phyloP scores from a whole-genome alignment of 2,329 filamentous ascomycete genomes.

The Cercospora sesami region DNA sequence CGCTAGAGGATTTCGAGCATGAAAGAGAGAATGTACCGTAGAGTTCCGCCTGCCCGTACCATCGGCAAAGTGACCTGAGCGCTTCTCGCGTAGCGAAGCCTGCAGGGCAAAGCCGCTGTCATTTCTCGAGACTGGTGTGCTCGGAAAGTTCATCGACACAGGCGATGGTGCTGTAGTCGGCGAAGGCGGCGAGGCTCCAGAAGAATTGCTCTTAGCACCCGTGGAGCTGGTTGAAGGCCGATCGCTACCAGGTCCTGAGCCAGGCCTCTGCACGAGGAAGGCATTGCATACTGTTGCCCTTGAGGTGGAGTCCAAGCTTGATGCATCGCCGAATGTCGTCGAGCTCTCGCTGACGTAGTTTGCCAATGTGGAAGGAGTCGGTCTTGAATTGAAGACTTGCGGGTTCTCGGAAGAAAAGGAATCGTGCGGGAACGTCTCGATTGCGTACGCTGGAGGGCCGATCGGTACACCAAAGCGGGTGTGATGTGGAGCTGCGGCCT shows the following conservation, averaged over 20 bases:
- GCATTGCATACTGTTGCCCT: constrained; percentile 82
- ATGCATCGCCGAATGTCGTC: constrained; percentile 71
- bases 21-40: constrained; percentile 54
- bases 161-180: constrained; percentile 75
- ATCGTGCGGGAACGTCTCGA: constrained; percentile 89
- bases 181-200: constrained; percentile 55
- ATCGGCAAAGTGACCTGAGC: constrained; percentile 78
- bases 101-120: constrained; percentile 89
- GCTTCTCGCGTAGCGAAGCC: constrained; percentile 85
- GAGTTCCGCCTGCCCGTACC: constrained; percentile 75
- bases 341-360: constrained; percentile 90
- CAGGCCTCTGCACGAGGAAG: constrained; percentile 74
- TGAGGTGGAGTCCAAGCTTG: constrained; percentile 51
- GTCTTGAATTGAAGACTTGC: constrained; percentile 71
- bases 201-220: constrained; percentile 38
- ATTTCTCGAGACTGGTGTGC: constrained; percentile 78
- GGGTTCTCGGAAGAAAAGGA: constrained; percentile 85
- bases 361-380: constrained; percentile 70
- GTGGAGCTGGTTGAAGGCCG: constrained; percentile 72
- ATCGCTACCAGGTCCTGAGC: constrained; percentile 62
- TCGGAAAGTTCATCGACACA: constrained; percentile 73
- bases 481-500: constrained; percentile 87
- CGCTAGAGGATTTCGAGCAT: constrained; percentile 30
- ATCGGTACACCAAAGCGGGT: constrained; percentile 79
- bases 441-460: constrained; percentile 89